Evolutionary conservation across 2,329 filamentous ascomycete species (phyloP), one percentile per base, ranked within the genome.

Genomic region (Anisogramma anomala): DNA sequence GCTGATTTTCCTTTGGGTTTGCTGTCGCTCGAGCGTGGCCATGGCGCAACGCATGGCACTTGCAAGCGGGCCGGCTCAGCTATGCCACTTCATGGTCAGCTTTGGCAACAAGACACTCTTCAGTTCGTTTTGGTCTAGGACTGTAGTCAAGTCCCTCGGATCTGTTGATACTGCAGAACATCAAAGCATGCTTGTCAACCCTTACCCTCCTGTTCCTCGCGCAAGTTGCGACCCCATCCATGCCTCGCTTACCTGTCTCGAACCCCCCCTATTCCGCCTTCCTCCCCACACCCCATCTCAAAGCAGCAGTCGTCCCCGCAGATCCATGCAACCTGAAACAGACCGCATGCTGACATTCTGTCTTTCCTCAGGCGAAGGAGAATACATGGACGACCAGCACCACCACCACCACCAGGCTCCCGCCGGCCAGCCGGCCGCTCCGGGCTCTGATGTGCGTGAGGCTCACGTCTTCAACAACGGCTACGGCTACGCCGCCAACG

Each of bases 391-490:
- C 56, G 55, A 58, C 36, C 51, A 54, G 38, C 71, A 77, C 56
- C 72, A 77, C 55, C 72, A 79, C 60, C 70, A 80, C 57, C 81
- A 84, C 56, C 77, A 81, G 42, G 42, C 46, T 6, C 45, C 42
- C 3, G 35, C 45, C 19, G 42, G 43, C 27, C 43, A 46, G 33
- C 20, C 35, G 14, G 36, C 33, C 20, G 35, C 19, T 49, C 55
- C 51, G 33, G 48, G 48, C 41, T 63, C 71, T 46, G 73, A 88
- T 55, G 71, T 83, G 47, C 81, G 84, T 51, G 79, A 80, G 42
- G 67, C 76, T 31, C 84, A 91, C 47, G 79, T 81, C 50, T 93
- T 91, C 61, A 46, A 42, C 34, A 69, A 74, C 36, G 74, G 74
- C 35, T 86, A 87, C 54, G 70, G 64, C 40, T 85, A 84, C 55